Evolutionary conservation across 257 asterid species (phyloP), one percentile per base, ranked within the genome.

Genomic region (Solanum etuberosum): DNA sequence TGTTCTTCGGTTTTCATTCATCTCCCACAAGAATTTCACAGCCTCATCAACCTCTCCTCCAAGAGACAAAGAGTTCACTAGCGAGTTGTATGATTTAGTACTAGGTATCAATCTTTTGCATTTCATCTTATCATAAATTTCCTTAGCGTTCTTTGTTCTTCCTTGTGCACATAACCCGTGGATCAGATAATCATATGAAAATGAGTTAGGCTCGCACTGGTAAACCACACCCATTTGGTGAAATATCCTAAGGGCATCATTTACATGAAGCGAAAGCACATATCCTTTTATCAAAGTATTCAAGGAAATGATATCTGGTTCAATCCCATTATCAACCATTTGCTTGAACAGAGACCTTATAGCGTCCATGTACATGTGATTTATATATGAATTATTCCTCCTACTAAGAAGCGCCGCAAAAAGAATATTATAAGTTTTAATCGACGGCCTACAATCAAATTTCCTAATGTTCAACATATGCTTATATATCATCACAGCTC

Each of bases 131-230:
- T 91, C 92, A 90, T 91, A 95, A 65, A 96, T 86, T 88, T 96
- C 98, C 29, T 86, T 91, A 2, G 99, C 99, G 87, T 96, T 96
- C 20, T 85, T 87, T 2, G 98, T 95, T 71, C 98, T 90, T 21
- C 98, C 99, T 89, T 94, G 98, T 4, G 95, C 96, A 88, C 98
- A 95, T 91, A 96, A 85, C 84, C 99, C 99, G 12, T 95, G 98
- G 86, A 96, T 91, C 94, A 96, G 86, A 93, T 92, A 95, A 91
- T 96, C 94, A 89, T 95, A 96, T 0, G 98, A 90, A 88, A 89
- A 93, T 4, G 98, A 88, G 83, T 95, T 94, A 8, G 99, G 99
- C 67, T 86, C 86, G 87, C 98, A 96, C 67, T 87, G 86, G 85
- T 95, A 96, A 59, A 90, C 96, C 88, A 85, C 93, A 2, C 91